Conservation (phyloP, 768 basidiomycete genomes). For the Hygrophorus russula region DNA sequence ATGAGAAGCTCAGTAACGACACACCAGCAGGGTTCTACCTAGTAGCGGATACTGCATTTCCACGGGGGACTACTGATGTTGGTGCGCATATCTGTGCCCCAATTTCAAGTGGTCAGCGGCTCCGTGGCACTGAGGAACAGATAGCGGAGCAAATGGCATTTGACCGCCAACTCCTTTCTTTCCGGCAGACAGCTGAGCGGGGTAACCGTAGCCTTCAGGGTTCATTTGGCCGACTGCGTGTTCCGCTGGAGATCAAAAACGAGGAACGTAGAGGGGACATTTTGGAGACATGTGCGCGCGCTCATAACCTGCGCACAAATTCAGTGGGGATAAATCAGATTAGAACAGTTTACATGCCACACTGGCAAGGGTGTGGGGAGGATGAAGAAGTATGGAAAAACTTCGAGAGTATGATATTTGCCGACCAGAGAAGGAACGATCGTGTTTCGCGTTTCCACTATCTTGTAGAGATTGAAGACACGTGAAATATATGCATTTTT, state of each 20-base stretch:
- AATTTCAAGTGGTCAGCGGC: constrained; percentile 20
- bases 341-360: constrained; percentile 24
- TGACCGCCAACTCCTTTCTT: constrained; percentile 30
- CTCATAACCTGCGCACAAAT: constrained; percentile 21
- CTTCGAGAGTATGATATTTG: constrained; percentile 28
- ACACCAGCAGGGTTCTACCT: constrained; percentile 26
- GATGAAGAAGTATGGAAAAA: constrained; percentile 22
- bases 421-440: constrained; percentile 20
- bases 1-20: constrained; percentile 5
- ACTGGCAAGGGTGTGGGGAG: constrained; percentile 21
- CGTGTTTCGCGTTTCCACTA: constrained; percentile 23
- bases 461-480: too few relatives aligned
- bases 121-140: constrained; percentile 12
- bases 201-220: constrained; percentile 34
- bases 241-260: constrained; percentile 27
- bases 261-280: constrained; percentile 16
- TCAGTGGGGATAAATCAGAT: constrained; percentile 32
- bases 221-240: constrained; percentile 30
- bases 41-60: constrained; percentile 30
- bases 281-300: constrained; percentile 22
- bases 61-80: constrained; percentile 13
- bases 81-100: constrained; percentile 23
- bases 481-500: too few relatives aligned
- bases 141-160: constrained; percentile 15
- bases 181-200: constrained; percentile 40